Evolutionary conservation across 2,329 filamentous ascomycete species (phyloP), one percentile per base, ranked within the genome.

Genomic region (Hymenoscyphus fraxineus): DNA sequence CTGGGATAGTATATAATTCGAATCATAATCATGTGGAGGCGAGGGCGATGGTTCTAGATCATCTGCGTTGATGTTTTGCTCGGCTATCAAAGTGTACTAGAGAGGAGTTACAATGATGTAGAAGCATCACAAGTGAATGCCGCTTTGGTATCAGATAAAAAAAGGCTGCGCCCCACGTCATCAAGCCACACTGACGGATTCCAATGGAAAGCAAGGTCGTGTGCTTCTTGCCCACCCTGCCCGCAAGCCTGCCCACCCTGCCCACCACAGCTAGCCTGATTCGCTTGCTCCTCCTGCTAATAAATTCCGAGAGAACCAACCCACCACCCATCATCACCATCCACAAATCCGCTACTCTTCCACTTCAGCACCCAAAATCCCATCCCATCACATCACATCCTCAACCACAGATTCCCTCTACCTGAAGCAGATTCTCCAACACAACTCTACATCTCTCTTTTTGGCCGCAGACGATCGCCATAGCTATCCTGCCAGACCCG

Each of bases 301-400:
- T 65, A 65, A 70, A 68, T 66, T 64, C 59, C 22, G n/a, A 55
- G 19, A 59, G 62, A 59, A 59, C 60, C 44, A 51, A 41, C 58
- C 51, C 66, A 59, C 44, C 44, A 58, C 47, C 27, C 40, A 38
- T 39, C 56, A 31, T 58, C 62, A 47, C 62, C 61, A 64, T 32
- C 58, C 27, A 59, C 60, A 65, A 38, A 64, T 63, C 57, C 60
- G 54, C 32, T 60, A 58, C 44, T 58, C 58, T 54, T 51, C 59
- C 54, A 27, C 39, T n/a, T 31, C 39, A 27, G 27, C 39, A 40
- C 31, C 31, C 19, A 47, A 15, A 58, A 44, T 54, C 41, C 61
- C 44, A 35, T n/a, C 16, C 44, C 6, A 27, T 7, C 10, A n/a
- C 38, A n/a, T 41, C 22, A 56, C 15, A 57, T 35, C 22, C 27